phyloP scores from a whole-genome alignment of 805 yeast genomes.

The Candida alai region DNA sequence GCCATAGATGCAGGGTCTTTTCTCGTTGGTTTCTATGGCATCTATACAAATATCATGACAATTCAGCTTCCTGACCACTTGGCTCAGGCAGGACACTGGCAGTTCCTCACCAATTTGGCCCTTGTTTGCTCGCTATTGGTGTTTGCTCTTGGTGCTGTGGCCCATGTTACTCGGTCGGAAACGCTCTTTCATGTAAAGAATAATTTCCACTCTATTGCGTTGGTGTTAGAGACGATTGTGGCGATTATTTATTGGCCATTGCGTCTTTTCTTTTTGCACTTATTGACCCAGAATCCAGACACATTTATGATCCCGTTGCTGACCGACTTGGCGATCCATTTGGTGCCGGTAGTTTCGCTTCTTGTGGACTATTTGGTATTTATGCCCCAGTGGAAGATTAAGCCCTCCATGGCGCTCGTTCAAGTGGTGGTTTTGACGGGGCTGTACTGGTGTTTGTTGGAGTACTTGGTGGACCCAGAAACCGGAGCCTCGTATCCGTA shows the following conservation, averaged over 20 bases:
- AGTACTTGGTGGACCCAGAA: conserved; percentile 42
- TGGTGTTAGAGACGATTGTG: conserved; percentile 59
- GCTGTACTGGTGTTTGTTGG: conserved; percentile 53
- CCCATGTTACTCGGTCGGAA: conserved; percentile 26
- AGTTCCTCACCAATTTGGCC: conserved; percentile 69
- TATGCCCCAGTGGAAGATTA: conserved; percentile 43
- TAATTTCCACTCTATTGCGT: conserved; percentile 48
- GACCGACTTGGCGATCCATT: conserved; percentile 57
- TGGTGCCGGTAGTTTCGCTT: conserved; percentile 53
- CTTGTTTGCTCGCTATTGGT: conserved; percentile 45
- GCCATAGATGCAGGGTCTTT: conserved; percentile 22
- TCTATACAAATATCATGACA: conserved; percentile 14
- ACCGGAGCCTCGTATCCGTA: conserved; percentile 58
- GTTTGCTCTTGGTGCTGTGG: conserved; percentile 33
- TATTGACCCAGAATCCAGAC: conserved; percentile 41
- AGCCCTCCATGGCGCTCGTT: conserved; percentile 33
- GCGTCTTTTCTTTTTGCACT: conserved; percentile 45
- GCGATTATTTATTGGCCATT: conserved; percentile 68
- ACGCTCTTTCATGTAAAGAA: conserved; percentile 32
- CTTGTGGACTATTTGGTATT: conserved; percentile 51
- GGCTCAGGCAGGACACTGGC: conserved; percentile 60
- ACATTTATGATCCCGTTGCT: conserved; percentile 40
- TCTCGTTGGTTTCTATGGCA: conserved; percentile 27
- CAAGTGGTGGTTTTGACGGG: conserved; percentile 37
- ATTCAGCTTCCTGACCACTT: conserved; percentile 47